phyloP scores from a whole-genome alignment of 768 basidiomycete species.

The Strobilomyces echinocephalus region DNA sequence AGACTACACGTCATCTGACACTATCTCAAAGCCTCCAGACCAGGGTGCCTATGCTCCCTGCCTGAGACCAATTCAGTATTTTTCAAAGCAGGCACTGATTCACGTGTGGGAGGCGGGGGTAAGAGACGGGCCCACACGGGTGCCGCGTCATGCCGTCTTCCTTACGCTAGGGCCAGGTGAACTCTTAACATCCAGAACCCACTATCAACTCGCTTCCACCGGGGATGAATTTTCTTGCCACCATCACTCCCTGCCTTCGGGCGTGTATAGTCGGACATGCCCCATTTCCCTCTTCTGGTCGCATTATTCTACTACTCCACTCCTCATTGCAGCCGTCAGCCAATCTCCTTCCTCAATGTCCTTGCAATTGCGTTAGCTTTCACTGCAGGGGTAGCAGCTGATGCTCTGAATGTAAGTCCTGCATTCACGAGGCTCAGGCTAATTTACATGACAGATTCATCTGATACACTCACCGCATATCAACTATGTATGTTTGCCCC shows the following conservation, averaged over 20 bases:
- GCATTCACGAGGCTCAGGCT: neutral
- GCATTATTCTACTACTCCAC: slow-evolving; percentile 27
- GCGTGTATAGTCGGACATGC: slow-evolving; percentile 21
- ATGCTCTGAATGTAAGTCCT: slow-evolving; percentile 6
- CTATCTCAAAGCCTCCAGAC: too few relatives aligned
- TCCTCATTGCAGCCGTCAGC: neutral
- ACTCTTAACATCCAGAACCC: too few relatives aligned
- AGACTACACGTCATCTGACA: too few relatives aligned
- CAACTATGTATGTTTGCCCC: neutral
- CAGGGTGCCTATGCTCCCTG: too few relatives aligned
- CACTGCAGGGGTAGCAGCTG: slow-evolving; percentile 1
- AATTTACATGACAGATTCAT: slow-evolving; percentile 16
- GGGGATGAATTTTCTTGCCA: neutral
- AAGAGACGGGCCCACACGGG: too few relatives aligned
- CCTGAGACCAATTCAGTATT: too few relatives aligned
- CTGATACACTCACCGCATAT: slow-evolving; percentile 2
- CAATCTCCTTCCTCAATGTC: slow-evolving; percentile 16
- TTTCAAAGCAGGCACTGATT: too few relatives aligned
- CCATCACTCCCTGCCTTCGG: slow-evolving; percentile 8
- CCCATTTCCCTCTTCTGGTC: slow-evolving; percentile 16
- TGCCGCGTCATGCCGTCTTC: too few relatives aligned
- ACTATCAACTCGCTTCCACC: neutral
- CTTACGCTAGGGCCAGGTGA: too few relatives aligned
- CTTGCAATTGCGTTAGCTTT: slow-evolving; percentile 8
- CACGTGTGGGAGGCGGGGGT: too few relatives aligned